These are phyloP conservation scores for Apiotrichum sp. DNA, from an alignment of 1,284 basidiomycete genomes.

Conservation along the genomic window DNA sequence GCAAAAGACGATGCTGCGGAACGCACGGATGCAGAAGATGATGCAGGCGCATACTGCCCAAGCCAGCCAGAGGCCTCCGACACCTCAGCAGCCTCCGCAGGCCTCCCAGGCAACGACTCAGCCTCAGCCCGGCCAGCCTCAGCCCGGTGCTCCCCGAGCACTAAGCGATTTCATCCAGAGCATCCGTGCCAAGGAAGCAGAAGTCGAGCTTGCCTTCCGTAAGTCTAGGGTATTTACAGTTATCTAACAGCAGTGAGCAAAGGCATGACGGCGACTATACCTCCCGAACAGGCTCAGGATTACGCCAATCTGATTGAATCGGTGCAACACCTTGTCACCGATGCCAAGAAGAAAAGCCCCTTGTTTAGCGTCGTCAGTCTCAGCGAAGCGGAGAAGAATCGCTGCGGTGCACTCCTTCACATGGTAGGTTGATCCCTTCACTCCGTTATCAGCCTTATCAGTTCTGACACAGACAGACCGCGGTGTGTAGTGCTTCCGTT, in stretches of 20 bases:
- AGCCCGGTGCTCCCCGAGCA: not conserved
- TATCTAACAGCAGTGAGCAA: slow-evolving; percentile 13
- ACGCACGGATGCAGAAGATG: slow-evolving; percentile 10
- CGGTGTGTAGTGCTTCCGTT: not conserved
- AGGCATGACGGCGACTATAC: slow-evolving; percentile 7
- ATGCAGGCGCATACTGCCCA: not conserved
- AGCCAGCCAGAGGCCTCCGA: not conserved
- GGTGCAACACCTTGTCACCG: slow-evolving; percentile 6
- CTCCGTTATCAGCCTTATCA: not conserved
- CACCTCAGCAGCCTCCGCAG: not conserved
- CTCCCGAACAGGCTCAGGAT: slow-evolving; percentile 14
- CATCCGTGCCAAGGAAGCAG: slow-evolving; percentile 13
- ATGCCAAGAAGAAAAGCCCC: slow-evolving; percentile 16
- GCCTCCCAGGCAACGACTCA: slow-evolving; percentile 1
- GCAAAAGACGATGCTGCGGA: slow-evolving; percentile 8
- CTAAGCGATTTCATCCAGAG: slow-evolving; percentile 11
- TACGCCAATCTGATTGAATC: slow-evolving; percentile 8
- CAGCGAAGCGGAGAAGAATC: slow-evolving; percentile 10
- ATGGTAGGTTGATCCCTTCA: not conserved
- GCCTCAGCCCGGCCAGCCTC: not conserved
- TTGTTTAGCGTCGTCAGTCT: slow-evolving; percentile 13
- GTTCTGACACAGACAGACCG: not conserved
- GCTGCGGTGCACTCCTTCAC: slow-evolving; percentile 12
- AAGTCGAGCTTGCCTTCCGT: slow-evolving; percentile 16
- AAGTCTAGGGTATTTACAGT: not conserved